Percentiles rank a stretch among this genome's conserved stretches.
Conservation (phyloP, 257 asterid genomes). For the Paulownia fortunei region DNA sequence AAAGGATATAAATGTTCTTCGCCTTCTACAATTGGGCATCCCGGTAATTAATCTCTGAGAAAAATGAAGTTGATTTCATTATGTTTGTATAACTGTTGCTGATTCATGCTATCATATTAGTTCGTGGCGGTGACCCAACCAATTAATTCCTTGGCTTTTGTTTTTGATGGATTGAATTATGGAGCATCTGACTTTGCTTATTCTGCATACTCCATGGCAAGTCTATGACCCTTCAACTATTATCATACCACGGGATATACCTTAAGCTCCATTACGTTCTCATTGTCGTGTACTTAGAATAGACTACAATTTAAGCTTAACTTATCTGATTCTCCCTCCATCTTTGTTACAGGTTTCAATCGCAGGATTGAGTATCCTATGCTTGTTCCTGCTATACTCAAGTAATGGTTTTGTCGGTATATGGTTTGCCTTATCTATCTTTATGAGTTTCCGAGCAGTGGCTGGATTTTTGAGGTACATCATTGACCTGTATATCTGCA, state of each 20-base stretch:
- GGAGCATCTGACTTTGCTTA: conserved; percentile 64
- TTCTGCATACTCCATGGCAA: conserved; percentile 65
- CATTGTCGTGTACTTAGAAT: no score
- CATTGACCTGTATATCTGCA: no score
- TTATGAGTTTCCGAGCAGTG: conserved; percentile 51
- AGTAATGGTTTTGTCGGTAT: conserved; percentile 50
- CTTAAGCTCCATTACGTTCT: no score
- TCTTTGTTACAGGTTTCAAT: conserved; percentile 39
- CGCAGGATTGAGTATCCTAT: conserved; percentile 38
- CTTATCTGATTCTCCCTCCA: neutral
- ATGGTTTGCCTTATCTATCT: conserved; percentile 53
- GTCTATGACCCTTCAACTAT: no score
- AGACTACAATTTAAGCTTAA: no score
- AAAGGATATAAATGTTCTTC: conserved; percentile 37
- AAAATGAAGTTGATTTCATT: neutral
- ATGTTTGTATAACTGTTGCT: neutral
- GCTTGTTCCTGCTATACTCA: conserved; percentile 40
- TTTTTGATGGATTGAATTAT: conserved; percentile 59
- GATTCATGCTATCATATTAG: conserved; percentile 27
- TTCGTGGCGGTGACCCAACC: conserved; percentile 62
- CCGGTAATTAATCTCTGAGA: conserved; percentile 51
- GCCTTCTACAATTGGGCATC: conserved; percentile 46
- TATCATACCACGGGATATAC: no score
- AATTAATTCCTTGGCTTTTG: conserved; percentile 59
- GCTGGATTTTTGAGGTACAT: conserved; percentile 52